These are phyloP conservation scores for Candida sithepensis DNA, from an alignment of 805 yeast genomes.

Conservation along the genomic window DNA sequence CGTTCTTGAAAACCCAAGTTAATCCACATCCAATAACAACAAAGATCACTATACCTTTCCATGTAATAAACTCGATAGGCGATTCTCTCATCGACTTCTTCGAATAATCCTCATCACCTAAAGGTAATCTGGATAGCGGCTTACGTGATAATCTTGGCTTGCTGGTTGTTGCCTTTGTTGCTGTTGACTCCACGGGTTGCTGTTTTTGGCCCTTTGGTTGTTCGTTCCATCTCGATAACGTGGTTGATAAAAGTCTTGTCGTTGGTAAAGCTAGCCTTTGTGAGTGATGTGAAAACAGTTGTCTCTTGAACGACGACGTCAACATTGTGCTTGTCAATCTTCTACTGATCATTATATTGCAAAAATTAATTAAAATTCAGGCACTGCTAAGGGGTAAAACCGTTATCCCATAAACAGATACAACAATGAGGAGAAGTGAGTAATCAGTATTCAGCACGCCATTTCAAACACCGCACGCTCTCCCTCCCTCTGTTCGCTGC, in stretches of 20 bases:
- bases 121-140: slow-evolving; percentile 77
- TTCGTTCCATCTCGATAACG: background rate
- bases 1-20: slow-evolving; percentile 67
- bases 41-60: slow-evolving; percentile 77
- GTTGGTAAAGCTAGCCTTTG: background rate
- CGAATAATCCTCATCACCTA: slow-evolving; percentile 51
- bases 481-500: background rate
- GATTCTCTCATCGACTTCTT: slow-evolving; percentile 28
- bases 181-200: too few species aligned
- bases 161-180: background rate
- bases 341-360: background rate
- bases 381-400: too few species aligned
- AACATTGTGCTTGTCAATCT: background rate
- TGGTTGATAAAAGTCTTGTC: background rate
- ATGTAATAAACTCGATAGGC: slow-evolving; percentile 70
- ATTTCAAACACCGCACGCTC: background rate
- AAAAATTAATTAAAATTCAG: too few species aligned
- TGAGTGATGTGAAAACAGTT: background rate
- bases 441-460: too few species aligned
- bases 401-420: too few species aligned
- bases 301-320: background rate
- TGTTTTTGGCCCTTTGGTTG: too few species aligned
- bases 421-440: too few species aligned
- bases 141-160: slow-evolving; percentile 33
- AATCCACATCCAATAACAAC: slow-evolving; percentile 66